These are phyloP conservation scores for Aegilops bicornis DNA, from an alignment of 176 grass and related monocot genomes.

Conservation along the genomic window DNA sequence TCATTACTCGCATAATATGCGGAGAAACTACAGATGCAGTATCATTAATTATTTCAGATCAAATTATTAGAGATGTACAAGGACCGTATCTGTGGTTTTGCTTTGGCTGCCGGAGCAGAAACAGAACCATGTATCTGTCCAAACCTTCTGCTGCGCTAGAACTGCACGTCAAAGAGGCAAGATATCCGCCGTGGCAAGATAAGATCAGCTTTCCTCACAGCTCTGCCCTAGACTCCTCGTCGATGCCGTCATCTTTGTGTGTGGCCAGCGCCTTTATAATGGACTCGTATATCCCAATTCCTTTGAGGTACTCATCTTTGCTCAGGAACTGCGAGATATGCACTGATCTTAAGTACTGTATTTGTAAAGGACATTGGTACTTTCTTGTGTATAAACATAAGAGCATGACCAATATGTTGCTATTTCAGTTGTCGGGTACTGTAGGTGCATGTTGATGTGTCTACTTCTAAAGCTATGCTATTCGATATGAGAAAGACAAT, in stretches of 20 bases:
- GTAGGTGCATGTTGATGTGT: neutral
- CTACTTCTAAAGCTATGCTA: neutral
- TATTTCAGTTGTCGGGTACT: neutral
- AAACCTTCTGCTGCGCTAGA: neutral
- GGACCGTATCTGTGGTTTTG: neutral
- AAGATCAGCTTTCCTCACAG: constrained; percentile 44
- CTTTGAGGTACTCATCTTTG: constrained; percentile 91
- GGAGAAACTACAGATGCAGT: neutral
- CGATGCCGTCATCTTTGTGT: constrained; percentile 23
- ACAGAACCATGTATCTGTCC: neutral
- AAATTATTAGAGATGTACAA: constrained; percentile 25
- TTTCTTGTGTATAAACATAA: neutral
- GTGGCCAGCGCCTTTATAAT: constrained; percentile 65
- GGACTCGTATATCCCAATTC: constrained; percentile 72
- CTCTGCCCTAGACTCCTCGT: constrained; percentile 65
- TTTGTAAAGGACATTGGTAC: neutral
- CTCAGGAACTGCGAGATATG: constrained; percentile 59
- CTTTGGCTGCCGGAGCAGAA: neutral
- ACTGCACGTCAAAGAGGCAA: neutral
- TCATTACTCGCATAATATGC: neutral
- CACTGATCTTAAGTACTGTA: neutral
- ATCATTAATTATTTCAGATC: neutral
- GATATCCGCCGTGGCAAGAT: neutral
- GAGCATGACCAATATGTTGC: neutral
- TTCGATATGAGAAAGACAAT: neutral